Conservation (phyloP, 192 early-diverging fungal genomes). For the Gamsiella multidivaricata region DNA sequence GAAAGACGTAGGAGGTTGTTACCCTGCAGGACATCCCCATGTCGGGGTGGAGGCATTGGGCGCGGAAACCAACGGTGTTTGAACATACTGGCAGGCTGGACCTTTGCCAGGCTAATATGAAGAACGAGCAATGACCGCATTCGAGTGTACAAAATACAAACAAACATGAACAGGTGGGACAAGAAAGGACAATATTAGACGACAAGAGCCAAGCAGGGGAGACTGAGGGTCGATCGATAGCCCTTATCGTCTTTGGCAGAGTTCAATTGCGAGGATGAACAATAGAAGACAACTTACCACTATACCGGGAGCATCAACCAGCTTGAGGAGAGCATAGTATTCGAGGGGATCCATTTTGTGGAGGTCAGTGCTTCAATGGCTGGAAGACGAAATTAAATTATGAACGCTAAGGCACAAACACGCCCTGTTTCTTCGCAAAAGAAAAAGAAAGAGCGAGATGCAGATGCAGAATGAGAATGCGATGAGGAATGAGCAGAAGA, state of each 20-base stretch:
- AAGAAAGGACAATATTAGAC: neutral
- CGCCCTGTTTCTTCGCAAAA: too few relatives aligned
- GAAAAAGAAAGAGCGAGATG: too few relatives aligned
- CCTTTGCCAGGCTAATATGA: constrained; percentile 22
- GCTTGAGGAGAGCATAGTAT: constrained; percentile 35
- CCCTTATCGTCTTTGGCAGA: too few relatives aligned
- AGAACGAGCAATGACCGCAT: neutral
- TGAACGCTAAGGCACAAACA: too few relatives aligned
- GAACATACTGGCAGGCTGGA: constrained; percentile 41
- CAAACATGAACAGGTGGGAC: neutral
- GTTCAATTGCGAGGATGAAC: neutral
- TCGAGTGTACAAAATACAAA: neutral
- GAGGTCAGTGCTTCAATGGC: too few relatives aligned
- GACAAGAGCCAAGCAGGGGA: too few relatives aligned
- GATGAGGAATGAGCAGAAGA: neutral
- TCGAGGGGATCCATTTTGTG: constrained; percentile 40
- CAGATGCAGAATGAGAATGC: constrained; percentile 6
- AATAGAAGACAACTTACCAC: too few relatives aligned
- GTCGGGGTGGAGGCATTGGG: constrained; percentile 26
- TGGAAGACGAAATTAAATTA: too few relatives aligned
- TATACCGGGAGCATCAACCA: constrained; percentile 48
- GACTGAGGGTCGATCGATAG: too few relatives aligned
- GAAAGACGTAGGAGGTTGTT: neutral
- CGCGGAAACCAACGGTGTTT: constrained; percentile 16
- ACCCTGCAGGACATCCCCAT: constrained; percentile 49